These are phyloP conservation scores for Apiotrichum sp. DNA, from an alignment of 1,284 basidiomycete species.

Conservation along the genomic window DNA sequence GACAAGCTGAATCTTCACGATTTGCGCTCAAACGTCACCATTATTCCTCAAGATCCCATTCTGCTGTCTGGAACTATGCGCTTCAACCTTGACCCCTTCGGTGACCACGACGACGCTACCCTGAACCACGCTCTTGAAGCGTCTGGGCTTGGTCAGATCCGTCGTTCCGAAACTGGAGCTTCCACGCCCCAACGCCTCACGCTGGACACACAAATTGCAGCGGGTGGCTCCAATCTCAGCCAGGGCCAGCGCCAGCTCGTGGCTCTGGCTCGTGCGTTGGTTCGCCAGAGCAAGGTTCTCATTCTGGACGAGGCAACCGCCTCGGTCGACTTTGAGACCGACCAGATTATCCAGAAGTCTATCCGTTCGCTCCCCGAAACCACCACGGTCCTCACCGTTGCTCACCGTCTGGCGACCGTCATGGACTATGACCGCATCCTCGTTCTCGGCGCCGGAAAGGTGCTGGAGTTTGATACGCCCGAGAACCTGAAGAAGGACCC, in stretches of 20 bases:
- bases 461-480: conserved; percentile 57
- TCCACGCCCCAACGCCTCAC: conserved; percentile 40
- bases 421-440: conserved; percentile 53
- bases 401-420: conserved; percentile 51
- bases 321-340: conserved; percentile 48
- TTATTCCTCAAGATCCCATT: conserved; percentile 58
- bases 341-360: conserved; percentile 50
- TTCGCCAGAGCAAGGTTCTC: conserved; percentile 51
- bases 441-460: conserved; percentile 52
- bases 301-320: conserved; percentile 54
- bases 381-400: conserved; percentile 47
- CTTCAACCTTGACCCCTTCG: conserved; percentile 70
- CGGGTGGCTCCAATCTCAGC: conserved; percentile 58
- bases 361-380: conserved; percentile 47
- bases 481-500: conserved; percentile 54
- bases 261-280: conserved; percentile 53
- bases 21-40: conserved; percentile 52
- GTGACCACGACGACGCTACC: conserved; percentile 61
- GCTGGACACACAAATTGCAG: conserved; percentile 44
- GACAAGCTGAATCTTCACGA: conserved; percentile 58
- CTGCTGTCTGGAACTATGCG: conserved; percentile 71
- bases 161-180: conserved; percentile 22
- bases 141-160: conserved; percentile 46
- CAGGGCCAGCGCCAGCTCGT: conserved; percentile 66
- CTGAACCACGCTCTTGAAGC: conserved; percentile 52